Base-by-base conservation (phyloP, 2,329 filamentous ascomycete species). In the Fonsecaea pugnacius region DNA sequence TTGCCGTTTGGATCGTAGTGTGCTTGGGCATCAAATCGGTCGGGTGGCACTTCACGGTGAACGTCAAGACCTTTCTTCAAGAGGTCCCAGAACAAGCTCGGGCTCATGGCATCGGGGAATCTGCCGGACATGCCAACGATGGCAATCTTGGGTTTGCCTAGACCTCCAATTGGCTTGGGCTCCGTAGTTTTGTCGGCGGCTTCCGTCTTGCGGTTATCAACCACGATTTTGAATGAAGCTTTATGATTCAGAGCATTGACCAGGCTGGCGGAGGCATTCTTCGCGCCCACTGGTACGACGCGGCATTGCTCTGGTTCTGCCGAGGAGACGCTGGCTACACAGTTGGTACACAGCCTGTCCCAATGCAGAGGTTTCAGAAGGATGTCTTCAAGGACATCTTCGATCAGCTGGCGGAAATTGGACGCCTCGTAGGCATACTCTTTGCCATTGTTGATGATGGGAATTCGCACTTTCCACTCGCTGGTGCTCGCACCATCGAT, bases 91-190 rank as follows among this genome's bases (percentile, higher is more conserved):
- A 79, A 75, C 21, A 68, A 67, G 24, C 59, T 53, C 8, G 40
- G 36, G 43, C 51, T 53, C 16, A 27, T 50, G 27, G 43, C 58
- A 18, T 30, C 38, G 5, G 89, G 89, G 73, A 91, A 90, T 36
- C 89, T 84, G 58, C 89, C 88, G 55, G 89, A 84, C 86, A 91
- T 89, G 57, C 91, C 91, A 27, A 95, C 87, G 67, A 95, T 91
- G 65, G 91, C 91, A 56, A 70, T 61, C 35, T 69, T 67, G 21
- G 67, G 38, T 33, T 67, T 35, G 9, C 33, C 43, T 7, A 38
- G 27, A 27, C 43, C 56, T 48, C 56, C 33, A 18, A 38, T 35
- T 50, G 56, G 24, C 8, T 8, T 27, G 7, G 38, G 33, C 12
- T 21, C 18, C 4, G 8, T 18, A 2, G 43, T 8, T 10, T 24